Percentiles rank a stretch among this genome's conserved stretches.
phyloP scores from a whole-genome alignment of 495 filamentous ascomycete genomes.

The Hypomontagnella monticulosa region DNA sequence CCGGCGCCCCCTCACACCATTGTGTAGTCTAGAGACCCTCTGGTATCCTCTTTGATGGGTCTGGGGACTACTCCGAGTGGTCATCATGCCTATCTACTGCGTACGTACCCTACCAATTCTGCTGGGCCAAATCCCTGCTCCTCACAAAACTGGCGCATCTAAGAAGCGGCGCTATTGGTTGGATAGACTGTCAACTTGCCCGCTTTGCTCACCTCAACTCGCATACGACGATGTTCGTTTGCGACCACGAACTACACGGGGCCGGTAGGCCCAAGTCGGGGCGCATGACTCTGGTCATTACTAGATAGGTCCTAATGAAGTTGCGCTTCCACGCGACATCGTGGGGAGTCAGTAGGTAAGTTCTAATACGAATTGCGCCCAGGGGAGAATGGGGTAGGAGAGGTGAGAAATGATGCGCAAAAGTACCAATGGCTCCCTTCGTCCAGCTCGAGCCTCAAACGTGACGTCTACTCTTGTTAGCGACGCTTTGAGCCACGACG shows the following conservation, averaged over 20 bases:
- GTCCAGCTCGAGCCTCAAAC: conserved; percentile 29
- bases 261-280: conserved; percentile 22
- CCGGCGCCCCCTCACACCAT: conserved; percentile 39
- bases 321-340: conserved; percentile 29
- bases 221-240: conserved; percentile 44
- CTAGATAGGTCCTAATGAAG: not conserved
- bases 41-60: conserved; percentile 39
- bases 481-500: conserved; percentile 21
- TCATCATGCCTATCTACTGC: conserved; percentile 38
- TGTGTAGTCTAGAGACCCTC: conserved; percentile 34
- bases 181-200: conserved; percentile 43
- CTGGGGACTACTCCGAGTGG: conserved; percentile 42
- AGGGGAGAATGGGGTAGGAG: not conserved
- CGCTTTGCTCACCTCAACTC: conserved; percentile 50
- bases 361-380: conserved; percentile 29
- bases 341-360: conserved; percentile 7
- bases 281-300: conserved; percentile 28
- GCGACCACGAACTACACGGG: conserved; percentile 41
- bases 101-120: conserved; percentile 44
- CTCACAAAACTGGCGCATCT: conserved; percentile 46
- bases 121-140: conserved; percentile 43
- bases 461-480: conserved; percentile 17
- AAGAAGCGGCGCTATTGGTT: conserved; percentile 38
- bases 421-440: conserved; percentile 25
- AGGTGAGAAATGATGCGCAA: conserved; percentile 31